These are phyloP conservation scores for Pseudocercospora fuligena DNA, from an alignment of 2,329 filamentous ascomycete species.

Conservation along the genomic window DNA sequence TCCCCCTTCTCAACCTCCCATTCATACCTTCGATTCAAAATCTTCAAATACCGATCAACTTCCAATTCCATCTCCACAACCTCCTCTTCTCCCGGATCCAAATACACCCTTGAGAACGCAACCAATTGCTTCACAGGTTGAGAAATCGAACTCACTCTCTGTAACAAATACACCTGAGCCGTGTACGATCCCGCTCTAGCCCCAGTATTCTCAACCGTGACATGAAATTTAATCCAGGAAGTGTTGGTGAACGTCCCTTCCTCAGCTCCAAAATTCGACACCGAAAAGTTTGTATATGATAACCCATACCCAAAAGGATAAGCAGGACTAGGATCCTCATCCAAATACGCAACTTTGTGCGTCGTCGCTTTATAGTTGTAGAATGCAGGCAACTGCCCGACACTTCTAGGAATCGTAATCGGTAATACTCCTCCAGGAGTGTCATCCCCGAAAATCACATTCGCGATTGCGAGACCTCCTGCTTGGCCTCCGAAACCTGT, in stretches of 20 bases:
- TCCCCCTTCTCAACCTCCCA: conserved; percentile 52
- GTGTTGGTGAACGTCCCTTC: background rate
- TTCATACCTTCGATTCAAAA: conserved; percentile 49
- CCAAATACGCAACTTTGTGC: conserved; percentile 15
- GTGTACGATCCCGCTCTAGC: conserved; percentile 45
- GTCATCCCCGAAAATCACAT: conserved; percentile 21
- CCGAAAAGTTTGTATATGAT: conserved; percentile 20
- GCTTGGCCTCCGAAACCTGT: conserved; percentile 23
- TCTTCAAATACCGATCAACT: conserved; percentile 49
- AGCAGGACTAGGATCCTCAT: conserved; percentile 14
- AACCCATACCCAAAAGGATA: conserved; percentile 26
- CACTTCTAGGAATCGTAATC: conserved; percentile 17
- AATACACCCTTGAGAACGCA: conserved; percentile 48
- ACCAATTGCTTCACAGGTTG: conserved; percentile 52
- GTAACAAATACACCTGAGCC: conserved; percentile 49
- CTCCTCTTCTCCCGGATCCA: conserved; percentile 41
- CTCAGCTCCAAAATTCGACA: background rate
- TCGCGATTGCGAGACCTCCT: conserved; percentile 20
- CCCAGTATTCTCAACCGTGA: conserved; percentile 44
- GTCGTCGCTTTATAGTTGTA: conserved; percentile 22
- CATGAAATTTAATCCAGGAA: conserved; percentile 43
- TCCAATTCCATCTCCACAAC: conserved; percentile 45
- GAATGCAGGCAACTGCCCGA: conserved; percentile 24
- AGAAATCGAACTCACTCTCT: conserved; percentile 47
- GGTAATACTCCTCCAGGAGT: conserved; percentile 22